These are phyloP conservation scores for Pseudognaphalium luteoalbum DNA, from an alignment of 129 eudicot genomes.

Conservation along the genomic window DNA sequence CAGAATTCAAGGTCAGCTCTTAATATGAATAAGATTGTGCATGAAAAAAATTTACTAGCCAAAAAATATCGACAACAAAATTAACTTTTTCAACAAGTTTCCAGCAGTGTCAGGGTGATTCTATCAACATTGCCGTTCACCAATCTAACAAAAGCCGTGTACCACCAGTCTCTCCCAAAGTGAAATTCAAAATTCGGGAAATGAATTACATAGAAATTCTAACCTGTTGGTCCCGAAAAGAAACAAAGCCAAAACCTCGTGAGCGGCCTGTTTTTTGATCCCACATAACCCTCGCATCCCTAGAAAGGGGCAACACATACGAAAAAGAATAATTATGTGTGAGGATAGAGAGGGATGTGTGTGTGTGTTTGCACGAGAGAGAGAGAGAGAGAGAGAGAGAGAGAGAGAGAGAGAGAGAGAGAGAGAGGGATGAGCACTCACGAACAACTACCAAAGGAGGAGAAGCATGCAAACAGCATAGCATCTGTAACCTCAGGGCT, in stretches of 20 bases:
- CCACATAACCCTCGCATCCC: conserved; percentile 98
- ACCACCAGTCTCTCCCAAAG: conserved; percentile 11
- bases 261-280: conserved; percentile 92
- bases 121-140: not conserved
- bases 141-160: not conserved
- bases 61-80: not conserved
- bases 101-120: not conserved
- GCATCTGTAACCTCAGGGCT: conserved; percentile 98
- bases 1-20: conserved; percentile 14
- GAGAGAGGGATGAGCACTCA: conserved; percentile 33
- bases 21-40: not conserved
- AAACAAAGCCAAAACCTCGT: conserved; percentile 87
- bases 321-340: not conserved
- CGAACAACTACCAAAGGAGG: conserved; percentile 81
- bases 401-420: conserved; percentile 18
- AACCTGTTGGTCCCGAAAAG: conserved; percentile 86
- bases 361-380: not conserved
- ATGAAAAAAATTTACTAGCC: not conserved
- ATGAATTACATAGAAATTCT: not conserved
- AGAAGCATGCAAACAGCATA: conserved; percentile 79
- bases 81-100: not conserved
- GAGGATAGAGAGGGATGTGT: not conserved
- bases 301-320: conserved; percentile 17
- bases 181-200: not conserved
- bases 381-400: conserved; percentile 20